Percentiles rank a stretch among this genome's conserved stretches.
Evolutionary conservation across 805 yeast genomes (phyloP).

Genomic region (Barnettozyma sp.): DNA sequence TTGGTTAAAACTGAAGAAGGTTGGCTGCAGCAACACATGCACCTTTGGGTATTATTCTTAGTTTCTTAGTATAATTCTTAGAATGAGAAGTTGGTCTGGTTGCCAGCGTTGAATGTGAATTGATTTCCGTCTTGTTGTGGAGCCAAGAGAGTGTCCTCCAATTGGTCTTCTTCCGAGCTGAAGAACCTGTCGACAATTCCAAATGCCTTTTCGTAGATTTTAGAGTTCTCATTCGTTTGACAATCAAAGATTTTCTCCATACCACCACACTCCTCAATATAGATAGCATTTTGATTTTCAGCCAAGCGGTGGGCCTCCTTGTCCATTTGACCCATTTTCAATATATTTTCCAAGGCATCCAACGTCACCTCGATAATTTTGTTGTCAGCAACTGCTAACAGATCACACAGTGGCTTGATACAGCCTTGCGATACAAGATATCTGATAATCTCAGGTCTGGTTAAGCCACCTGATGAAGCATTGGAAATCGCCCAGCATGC

Average conservation of each 20-base stretch:
- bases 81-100: constrained; percentile 32
- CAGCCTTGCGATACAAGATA: constrained; percentile 93
- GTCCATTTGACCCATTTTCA: constrained; percentile 91
- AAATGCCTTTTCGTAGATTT: constrained; percentile 87
- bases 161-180: constrained; percentile 63
- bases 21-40: too few species aligned
- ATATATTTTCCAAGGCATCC: constrained; percentile 89
- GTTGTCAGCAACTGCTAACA: constrained; percentile 80
- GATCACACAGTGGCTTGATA: constrained; percentile 93
- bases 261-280: constrained; percentile 97
- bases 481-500: constrained; percentile 99
- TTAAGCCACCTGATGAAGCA: constrained; percentile 92
- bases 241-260: constrained; percentile 92
- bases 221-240: constrained; percentile 87
- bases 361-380: constrained; percentile 91
- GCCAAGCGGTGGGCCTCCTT: constrained; percentile 65
- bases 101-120: constrained; percentile 77
- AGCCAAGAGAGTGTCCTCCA: constrained; percentile 68
- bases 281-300: constrained; percentile 82
- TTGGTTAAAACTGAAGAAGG: too few species aligned
- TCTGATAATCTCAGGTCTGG: constrained; percentile 87
- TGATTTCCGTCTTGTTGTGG: constrained; percentile 76
- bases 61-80: too few species aligned
- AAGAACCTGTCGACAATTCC: constrained; percentile 87
- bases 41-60: too few species aligned